Base-by-base conservation (phyloP, 78 protist species). In the Dictyostelium intermedium region DNA sequence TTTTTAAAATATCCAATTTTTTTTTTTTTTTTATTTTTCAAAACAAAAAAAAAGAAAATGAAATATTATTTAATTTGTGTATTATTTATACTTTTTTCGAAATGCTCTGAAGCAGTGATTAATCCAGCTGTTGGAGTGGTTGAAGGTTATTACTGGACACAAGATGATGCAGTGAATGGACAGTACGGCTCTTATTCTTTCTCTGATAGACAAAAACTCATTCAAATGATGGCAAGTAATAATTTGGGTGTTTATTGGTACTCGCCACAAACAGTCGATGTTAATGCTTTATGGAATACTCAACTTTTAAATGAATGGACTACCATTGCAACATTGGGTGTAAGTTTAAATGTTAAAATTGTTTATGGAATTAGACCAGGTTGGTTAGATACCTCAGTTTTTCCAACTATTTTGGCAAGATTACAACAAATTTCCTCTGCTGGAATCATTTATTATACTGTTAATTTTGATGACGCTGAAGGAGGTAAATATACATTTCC, bases 401-500 rank as follows among this genome's bases (percentile, higher is more conserved):
- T 34, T 27, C 35, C 73, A 20, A 5, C 72, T 9, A 32, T 74
- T 23, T 13, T n/a, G 9, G 78, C 82, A 23, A 39, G 74, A 20
- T 14, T 85, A 8, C 14, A 41, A 30, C 91, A 85, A 73, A 14
- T 85, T 35, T 8, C 35, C 1, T 74, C 91, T 3, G 76, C 56
- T 16, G 91, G 91, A 1, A 74, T 85, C 11, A 6, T 13, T 25
- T 85, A 74, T n/a, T 85, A 85, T 61, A 74, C 76, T 2, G 25
- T 85, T n/a, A 74, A 74, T 34, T 85, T 85, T 53, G 91, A 85
- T 85, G 91, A 85, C 53, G 91, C 91, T n/a, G 83, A 72, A 73
- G 91, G 91, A 72, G 81, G 47, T 66, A 66, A 66, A 27, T 61
- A 56, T 56, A 6, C 0, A 2, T 8, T 2, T n/a, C 1, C 25